Percentiles rank a stretch among this genome's conserved stretches.
These are phyloP conservation scores for Yamadazyma nakazawae DNA, from an alignment of 805 yeast genomes.

Conservation along the genomic window DNA sequence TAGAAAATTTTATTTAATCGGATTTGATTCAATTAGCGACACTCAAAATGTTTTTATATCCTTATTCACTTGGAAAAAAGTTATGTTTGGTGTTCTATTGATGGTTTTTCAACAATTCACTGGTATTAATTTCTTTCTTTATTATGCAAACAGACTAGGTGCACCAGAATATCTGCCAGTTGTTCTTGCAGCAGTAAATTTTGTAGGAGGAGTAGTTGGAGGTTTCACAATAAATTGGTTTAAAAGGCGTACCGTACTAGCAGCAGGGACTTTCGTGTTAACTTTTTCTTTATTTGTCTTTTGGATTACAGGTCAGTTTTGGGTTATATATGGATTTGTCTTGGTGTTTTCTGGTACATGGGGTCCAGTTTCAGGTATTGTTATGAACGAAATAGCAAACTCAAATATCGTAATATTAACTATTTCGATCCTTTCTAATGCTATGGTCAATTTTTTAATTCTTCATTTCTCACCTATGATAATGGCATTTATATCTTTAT, in stretches of 20 bases:
- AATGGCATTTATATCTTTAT: neutral
- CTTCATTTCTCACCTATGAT: slow-evolving; percentile 9
- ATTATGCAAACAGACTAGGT: slow-evolving; percentile 20
- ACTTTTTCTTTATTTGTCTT: neutral
- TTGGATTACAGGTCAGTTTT: neutral
- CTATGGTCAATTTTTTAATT: slow-evolving; percentile 9
- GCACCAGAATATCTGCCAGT: slow-evolving; percentile 4
- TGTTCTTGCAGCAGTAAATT: slow-evolving; percentile 8
- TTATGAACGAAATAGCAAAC: slow-evolving; percentile 23
- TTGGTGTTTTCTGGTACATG: slow-evolving; percentile 19
- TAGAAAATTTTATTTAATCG: slow-evolving; percentile 2
- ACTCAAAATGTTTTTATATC: neutral
- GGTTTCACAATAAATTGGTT: slow-evolving; percentile 4
- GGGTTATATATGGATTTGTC: slow-evolving; percentile 5
- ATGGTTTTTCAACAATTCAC: slow-evolving; percentile 34
- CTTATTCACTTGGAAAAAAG: slow-evolving; percentile 8
- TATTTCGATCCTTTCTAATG: slow-evolving; percentile 9
- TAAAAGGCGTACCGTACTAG: slow-evolving; percentile 6
- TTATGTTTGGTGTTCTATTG: slow-evolving; percentile 20
- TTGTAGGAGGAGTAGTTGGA: slow-evolving; percentile 10
- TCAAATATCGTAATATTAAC: slow-evolving; percentile 17
- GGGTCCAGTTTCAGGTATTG: slow-evolving; percentile 31
- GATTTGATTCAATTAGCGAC: neutral
- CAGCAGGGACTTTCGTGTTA: slow-evolving; percentile 6
- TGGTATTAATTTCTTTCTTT: slow-evolving; percentile 33